phyloP scores from a whole-genome alignment of 2,329 filamentous ascomycete species.

The Grosmannia clavigera region DNA sequence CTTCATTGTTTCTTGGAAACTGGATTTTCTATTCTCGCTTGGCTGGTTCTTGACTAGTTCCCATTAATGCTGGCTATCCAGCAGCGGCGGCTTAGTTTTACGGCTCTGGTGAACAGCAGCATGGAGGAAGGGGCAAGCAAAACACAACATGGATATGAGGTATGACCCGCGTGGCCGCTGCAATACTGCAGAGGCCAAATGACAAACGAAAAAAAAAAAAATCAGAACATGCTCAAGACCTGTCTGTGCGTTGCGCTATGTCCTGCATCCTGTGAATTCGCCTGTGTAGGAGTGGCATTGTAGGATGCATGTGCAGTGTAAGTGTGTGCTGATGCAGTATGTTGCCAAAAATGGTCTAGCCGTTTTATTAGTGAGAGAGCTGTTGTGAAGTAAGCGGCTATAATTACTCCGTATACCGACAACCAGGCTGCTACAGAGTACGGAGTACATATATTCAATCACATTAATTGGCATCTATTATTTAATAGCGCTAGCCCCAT shows the following conservation, averaged over 20 bases:
- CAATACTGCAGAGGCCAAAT: background rate
- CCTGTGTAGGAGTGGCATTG: background rate
- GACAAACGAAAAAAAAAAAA: background rate
- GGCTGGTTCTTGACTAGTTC: background rate
- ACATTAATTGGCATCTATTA: background rate
- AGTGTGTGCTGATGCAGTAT: background rate
- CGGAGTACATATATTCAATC: background rate
- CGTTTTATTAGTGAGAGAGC: background rate
- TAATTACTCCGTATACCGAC: too few species aligned
- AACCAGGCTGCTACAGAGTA: background rate
- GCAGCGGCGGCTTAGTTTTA: background rate
- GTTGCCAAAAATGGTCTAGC: background rate
- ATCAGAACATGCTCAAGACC: background rate
- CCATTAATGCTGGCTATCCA: background rate
- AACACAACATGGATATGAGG: background rate
- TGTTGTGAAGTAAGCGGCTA: too few species aligned
- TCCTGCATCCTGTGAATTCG: background rate
- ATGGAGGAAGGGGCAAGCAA: background rate
- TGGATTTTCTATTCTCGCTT: background rate
- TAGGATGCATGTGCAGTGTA: background rate
- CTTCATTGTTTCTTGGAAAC: background rate
- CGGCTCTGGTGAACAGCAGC: background rate
- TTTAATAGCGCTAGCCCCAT: background rate
- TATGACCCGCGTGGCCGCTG: background rate
- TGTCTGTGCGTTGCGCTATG: background rate